These are phyloP conservation scores for Xylaria telfairii DNA, from an alignment of 495 filamentous ascomycete genomes.

Conservation along the genomic window DNA sequence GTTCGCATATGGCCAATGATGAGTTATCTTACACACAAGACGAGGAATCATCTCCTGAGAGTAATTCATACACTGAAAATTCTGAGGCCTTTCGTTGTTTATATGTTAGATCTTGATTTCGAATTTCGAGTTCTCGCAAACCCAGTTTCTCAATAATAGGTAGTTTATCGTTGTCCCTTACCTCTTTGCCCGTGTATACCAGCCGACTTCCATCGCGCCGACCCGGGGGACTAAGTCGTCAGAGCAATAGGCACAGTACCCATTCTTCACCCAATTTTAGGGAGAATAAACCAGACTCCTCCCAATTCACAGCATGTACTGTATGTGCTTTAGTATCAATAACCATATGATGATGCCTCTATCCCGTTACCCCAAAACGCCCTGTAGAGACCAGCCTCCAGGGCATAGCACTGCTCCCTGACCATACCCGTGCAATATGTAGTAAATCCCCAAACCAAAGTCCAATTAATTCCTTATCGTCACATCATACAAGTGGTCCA, in stretches of 20 bases:
- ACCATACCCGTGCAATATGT: conserved; percentile 3
- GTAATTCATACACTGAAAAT: conserved; percentile 44
- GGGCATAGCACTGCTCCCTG: not conserved
- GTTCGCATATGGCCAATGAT: conserved; percentile 36
- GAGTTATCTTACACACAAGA: conserved; percentile 40
- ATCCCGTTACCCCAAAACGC: conserved; percentile 16
- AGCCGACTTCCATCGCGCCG: not conserved
- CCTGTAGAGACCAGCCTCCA: conserved; percentile 16
- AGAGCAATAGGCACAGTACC: not conserved
- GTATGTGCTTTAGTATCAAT: not conserved
- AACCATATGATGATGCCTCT: not conserved
- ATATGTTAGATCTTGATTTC: not conserved
- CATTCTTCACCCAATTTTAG: not conserved
- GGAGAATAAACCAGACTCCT: not conserved
- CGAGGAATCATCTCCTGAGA: conserved; percentile 33
- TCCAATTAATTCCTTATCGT: conserved; percentile 11
- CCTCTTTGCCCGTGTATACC: not conserved
- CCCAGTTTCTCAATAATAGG: not conserved
- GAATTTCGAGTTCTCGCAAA: not conserved
- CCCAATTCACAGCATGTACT: not conserved
- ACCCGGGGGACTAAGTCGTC: not conserved
- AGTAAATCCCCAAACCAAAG: not conserved
- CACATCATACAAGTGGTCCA: conserved; percentile 9
- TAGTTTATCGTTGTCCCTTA: not conserved
- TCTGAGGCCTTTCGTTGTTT: conserved; percentile 37